Evolutionary conservation across 2,329 filamentous ascomycete species (phyloP).

Genomic region (Bipolaris victoriae): DNA sequence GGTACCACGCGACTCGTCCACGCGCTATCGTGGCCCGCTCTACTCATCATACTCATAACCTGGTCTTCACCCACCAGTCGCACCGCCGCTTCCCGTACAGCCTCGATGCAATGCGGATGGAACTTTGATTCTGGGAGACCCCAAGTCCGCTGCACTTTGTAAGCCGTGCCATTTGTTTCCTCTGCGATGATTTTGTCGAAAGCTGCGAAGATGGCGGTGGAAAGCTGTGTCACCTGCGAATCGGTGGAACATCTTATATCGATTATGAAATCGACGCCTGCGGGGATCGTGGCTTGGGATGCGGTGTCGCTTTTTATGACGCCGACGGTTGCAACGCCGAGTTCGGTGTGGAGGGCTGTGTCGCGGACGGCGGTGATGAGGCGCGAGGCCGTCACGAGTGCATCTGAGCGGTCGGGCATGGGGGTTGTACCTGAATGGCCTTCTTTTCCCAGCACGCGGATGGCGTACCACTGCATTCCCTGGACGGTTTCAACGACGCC

Average conservation of each 20-base stretch:
- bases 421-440: slow-evolving; percentile 68
- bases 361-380: slow-evolving; percentile 37
- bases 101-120: slow-evolving; percentile 28
- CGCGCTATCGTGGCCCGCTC: slow-evolving; percentile 36
- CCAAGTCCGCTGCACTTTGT: slow-evolving; percentile 32
- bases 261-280: slow-evolving; percentile 37
- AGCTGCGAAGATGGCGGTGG: slow-evolving; percentile 23
- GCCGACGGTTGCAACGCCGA: slow-evolving; percentile 39
- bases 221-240: slow-evolving; percentile 32
- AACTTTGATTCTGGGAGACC: slow-evolving; percentile 36
- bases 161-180: slow-evolving; percentile 32
- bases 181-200: slow-evolving; percentile 31
- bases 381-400: slow-evolving; percentile 35
- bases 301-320: slow-evolving; percentile 38
- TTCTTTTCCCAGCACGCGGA: slow-evolving; percentile 41
- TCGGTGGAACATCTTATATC: slow-evolving; percentile 39
- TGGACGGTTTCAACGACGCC: slow-evolving; percentile 74
- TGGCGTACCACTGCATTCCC: slow-evolving; percentile 69
- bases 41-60: slow-evolving; percentile 38
- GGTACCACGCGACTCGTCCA: slow-evolving; percentile 38
- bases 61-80: slow-evolving; percentile 23
- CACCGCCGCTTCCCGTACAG: slow-evolving; percentile 29
- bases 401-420: slow-evolving; percentile 62
- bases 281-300: slow-evolving; percentile 39
- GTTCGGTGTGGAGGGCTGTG: slow-evolving; percentile 22